Evolutionary conservation across 345 rosid species (phyloP), one percentile per base, ranked within the genome.

Genomic region (Laguncularia racemosa): DNA sequence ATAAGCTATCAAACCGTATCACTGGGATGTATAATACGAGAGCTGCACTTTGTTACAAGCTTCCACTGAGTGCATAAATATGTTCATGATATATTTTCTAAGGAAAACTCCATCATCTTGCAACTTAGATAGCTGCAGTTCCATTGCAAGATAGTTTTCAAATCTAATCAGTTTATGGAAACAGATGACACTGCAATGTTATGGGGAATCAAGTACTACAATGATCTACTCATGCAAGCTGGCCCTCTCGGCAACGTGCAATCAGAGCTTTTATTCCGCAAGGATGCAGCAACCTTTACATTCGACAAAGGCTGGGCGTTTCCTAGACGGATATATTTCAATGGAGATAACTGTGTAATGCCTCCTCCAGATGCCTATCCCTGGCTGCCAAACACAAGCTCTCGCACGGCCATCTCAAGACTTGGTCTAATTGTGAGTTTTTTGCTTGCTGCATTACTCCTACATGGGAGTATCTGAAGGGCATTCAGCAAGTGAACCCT

Each of bases 221-320:
- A 91, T 23, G 97, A 88, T 60, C 45, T 91, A 60, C 86, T 91
- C 51, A 79, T 71, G 68, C 85, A 82, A 78, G 92, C 91, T 13
- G 95, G 96, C 57, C 84, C 73, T 16, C 1, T 59, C 50, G 98
- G 96, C n/a, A 85, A 88, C 57, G 88, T 85, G 54, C 98, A 88
- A 68, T 79, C 95, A 13, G 98, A 91, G 75, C 61, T 88, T 58
- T 89, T 91, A 11, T 88, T 91, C 76, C 82, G 49, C 16, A 91
- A 91, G 78, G 82, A 88, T 53, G 56, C 59, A 33, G 56, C 69
- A 13, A 74, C 80, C 21, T 88, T 88, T 69, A 88, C 95, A 46
- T 78, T 85, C 2, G 85, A 81, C 20, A 82, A 88, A 70, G 95
- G 98, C 54, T 91, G 98, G 96, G 98, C 84, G 21, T 88, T 88